Evolutionary conservation across 768 basidiomycete species (phyloP).

Genomic region (Clavulina sp.): DNA sequence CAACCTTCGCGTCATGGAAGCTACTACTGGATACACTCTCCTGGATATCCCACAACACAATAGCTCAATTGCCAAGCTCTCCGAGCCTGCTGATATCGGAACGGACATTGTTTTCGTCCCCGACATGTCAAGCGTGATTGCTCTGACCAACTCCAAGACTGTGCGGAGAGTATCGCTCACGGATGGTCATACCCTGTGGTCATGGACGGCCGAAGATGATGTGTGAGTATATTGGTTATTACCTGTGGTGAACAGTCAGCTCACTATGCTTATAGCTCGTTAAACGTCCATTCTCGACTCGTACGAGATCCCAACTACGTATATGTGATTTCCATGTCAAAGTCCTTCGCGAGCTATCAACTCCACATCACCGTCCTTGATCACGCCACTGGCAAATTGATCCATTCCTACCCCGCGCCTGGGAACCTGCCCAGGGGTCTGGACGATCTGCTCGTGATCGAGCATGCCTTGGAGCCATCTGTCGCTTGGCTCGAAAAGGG

Average conservation of each 20-base stretch:
- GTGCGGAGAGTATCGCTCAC: constrained; percentile 33
- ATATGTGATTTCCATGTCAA: constrained; percentile 38
- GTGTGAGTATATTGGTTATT: constrained; percentile 27
- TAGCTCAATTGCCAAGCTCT: constrained; percentile 25
- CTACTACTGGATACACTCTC: constrained; percentile 40
- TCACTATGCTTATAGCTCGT: constrained; percentile 28
- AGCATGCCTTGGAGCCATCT: constrained; percentile 21
- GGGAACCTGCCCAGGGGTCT: constrained; percentile 27
- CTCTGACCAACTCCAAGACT: constrained; percentile 42
- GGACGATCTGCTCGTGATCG: constrained; percentile 23
- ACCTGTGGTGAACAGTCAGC: neutral
- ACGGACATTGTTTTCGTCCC: constrained; percentile 31
- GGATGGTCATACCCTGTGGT: constrained; percentile 46
- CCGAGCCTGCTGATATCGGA: constrained; percentile 39
- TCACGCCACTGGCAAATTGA: constrained; percentile 32
- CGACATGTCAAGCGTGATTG: constrained; percentile 24
- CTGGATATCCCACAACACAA: constrained; percentile 47
- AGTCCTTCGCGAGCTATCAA: constrained; percentile 36
- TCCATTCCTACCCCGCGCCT: constrained; percentile 34
- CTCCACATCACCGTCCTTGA: constrained; percentile 50
- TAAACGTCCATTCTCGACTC: constrained; percentile 46
- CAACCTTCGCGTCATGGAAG: constrained; percentile 50
- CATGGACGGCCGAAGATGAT: constrained; percentile 51
- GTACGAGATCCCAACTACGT: constrained; percentile 34
- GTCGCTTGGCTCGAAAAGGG: constrained; percentile 36